Evolutionary conservation across 345 rosid genomes (phyloP).

Genomic region (Firmiana major): DNA sequence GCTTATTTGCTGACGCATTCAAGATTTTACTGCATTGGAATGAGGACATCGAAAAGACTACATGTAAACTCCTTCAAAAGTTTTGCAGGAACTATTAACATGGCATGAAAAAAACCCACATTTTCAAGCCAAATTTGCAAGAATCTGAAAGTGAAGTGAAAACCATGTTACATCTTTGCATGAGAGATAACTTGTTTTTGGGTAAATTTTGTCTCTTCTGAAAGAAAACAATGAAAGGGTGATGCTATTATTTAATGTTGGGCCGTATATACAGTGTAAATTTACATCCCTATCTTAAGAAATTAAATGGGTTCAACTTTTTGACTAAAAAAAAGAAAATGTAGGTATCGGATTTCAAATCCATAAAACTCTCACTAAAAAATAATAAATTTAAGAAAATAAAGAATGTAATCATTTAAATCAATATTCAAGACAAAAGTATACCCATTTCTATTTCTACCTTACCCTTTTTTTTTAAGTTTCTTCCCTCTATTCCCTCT

Average conservation of each 20-base stretch:
- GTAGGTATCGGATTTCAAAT: no score
- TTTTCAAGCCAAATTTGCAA: not conserved
- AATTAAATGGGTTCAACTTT: not conserved
- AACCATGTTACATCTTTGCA: slow-evolving; percentile 7
- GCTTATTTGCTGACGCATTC: not conserved
- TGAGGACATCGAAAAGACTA: not conserved
- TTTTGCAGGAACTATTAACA: not conserved
- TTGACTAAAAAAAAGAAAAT: no score
- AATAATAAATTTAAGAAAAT: no score
- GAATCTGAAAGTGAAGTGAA: slow-evolving; percentile 5
- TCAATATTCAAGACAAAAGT: no score
- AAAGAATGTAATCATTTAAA: no score
- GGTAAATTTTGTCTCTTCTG: slow-evolving; percentile 4
- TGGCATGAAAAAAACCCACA: not conserved
- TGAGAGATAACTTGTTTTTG: slow-evolving; percentile 6
- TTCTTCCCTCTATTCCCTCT: not conserved
- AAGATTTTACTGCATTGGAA: not conserved
- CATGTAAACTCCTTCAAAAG: not conserved
- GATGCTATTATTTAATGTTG: no score
- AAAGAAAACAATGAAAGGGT: not conserved
- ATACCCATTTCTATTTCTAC: no score
- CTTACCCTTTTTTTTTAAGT: not conserved
- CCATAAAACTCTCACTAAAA: no score
- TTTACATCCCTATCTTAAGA: not conserved
- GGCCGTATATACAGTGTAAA: not conserved